These are phyloP conservation scores for Aureobasidium sp. DNA, from an alignment of 2,329 filamentous ascomycete species.

Conservation along the genomic window DNA sequence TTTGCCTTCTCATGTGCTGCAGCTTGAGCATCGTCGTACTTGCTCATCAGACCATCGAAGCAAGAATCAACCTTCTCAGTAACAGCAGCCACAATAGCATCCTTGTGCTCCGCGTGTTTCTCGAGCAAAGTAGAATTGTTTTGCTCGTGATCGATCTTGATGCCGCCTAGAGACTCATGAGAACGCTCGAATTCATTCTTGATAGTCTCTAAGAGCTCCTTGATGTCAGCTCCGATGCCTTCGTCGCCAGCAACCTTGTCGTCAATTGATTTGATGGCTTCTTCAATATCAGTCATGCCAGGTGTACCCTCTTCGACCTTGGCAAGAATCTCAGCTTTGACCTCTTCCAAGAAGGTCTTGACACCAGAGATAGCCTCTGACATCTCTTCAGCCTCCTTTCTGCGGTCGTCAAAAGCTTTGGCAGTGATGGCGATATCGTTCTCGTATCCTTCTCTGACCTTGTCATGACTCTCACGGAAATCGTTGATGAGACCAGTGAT, in stretches of 20 bases:
- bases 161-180: constrained; percentile 68
- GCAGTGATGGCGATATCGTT: constrained; percentile 66
- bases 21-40: constrained; percentile 79
- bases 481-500: constrained; percentile 48
- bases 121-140: constrained; percentile 47
- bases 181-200: constrained; percentile 83
- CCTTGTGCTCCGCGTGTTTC: constrained; percentile 54
- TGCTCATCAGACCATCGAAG: constrained; percentile 71
- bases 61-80: constrained; percentile 63
- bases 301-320: constrained; percentile 70
- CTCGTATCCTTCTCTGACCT: constrained; percentile 66
- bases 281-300: constrained; percentile 53
- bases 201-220: constrained; percentile 63
- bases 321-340: constrained; percentile 67
- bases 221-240: constrained; percentile 40
- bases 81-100: constrained; percentile 48
- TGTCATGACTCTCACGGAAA: constrained; percentile 52
- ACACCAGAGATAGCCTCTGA: constrained; percentile 72
- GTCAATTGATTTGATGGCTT: constrained; percentile 60
- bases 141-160: constrained; percentile 70
- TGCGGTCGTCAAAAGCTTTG: constrained; percentile 75
- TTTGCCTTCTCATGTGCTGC: constrained; percentile 67
- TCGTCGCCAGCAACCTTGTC: constrained; percentile 52
- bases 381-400: constrained; percentile 72
- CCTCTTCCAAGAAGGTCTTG: constrained; percentile 67